Evolutionary conservation across 2,329 filamentous ascomycete species (phyloP).

Genomic region (Microsporum audouinii): DNA sequence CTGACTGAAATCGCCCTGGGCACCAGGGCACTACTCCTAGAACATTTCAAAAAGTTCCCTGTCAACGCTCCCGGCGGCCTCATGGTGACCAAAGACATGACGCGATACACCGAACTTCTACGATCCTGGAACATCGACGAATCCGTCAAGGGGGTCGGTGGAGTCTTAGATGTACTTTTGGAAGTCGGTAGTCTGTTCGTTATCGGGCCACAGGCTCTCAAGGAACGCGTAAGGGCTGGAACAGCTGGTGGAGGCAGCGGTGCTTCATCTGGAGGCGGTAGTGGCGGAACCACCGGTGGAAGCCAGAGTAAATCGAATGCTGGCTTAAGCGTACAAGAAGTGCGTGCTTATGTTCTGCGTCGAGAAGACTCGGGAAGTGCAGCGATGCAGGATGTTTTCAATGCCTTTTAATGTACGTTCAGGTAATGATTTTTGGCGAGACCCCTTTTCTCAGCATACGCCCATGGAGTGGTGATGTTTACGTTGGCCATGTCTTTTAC

Average conservation of each 20-base stretch:
- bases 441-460: neutral
- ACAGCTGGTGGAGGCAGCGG: conserved; percentile 36
- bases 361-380: conserved; percentile 72
- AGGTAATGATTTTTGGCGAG: neutral
- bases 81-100: conserved; percentile 93
- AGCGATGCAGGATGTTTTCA: conserved; percentile 73
- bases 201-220: conserved; percentile 67
- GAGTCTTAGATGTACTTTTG: conserved; percentile 69
- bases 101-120: conserved; percentile 78
- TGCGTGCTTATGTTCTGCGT: conserved; percentile 73
- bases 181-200: conserved; percentile 96
- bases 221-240: conserved; percentile 51
- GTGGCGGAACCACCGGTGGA: conserved; percentile 27
- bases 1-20: conserved; percentile 72
- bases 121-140: conserved; percentile 67
- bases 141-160: conserved; percentile 39
- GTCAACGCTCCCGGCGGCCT: conserved; percentile 88
- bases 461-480: neutral
- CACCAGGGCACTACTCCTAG: conserved; percentile 66
- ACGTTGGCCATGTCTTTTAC: neutral
- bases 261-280: conserved; percentile 20
- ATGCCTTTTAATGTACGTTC: conserved; percentile 41
- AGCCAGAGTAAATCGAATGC: conserved; percentile 46
- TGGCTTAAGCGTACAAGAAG: conserved; percentile 34
- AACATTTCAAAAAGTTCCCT: conserved; percentile 88